Base-by-base conservation (phyloP, 805 yeast species). In the Lachancea sp. region DNA sequence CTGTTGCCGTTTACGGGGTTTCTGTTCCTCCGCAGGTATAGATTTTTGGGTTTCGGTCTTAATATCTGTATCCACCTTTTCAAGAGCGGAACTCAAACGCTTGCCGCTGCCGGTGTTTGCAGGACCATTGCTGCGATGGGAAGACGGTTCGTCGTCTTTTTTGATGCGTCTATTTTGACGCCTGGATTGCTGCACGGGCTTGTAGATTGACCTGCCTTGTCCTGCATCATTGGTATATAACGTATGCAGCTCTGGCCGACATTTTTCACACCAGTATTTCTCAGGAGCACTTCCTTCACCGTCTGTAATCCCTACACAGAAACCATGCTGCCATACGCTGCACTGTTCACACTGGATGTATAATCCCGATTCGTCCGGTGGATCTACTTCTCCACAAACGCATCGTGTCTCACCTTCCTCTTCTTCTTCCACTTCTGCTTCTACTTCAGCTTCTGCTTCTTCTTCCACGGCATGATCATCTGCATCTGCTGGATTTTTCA, bases 241-340 rank as follows among this genome's bases (percentile, higher is more conserved):
- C 20, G 52, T 50, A 62, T 91, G 99, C 38, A 85, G 67, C 26
- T 85, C 90, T 0, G 97, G 97, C 51, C 81, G 78, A 68, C 99
- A 91, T 52, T 68, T 66, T 62, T 91, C 99, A 71, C 99, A 91
- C 86, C 90, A 88, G 65, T 93, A 91, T 63, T 86, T 86, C 46
- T 91, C 97, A 3, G 97, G 96, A 1, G 88, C 86, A 41, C 78
- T 82, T 12, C 77, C 79, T 49, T 81, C 87, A 6, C 59, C 65
- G 41, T 78, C 79, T 44, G 72, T 72, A 47, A 91, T 79, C 1
- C 96, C 95, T 31, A 91, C 96, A 70, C 99, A 91, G 66, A 73
- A 87, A 1, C 97, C 98, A 63, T 91, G 99, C 65, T 91, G 99
- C 99, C 99, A 91, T 7, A 84, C 96, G 16, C 86, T 80, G 68